Base-by-base conservation (phyloP, 352 stramenopile genomes). In the Globisporangium takayamanum region DNA sequence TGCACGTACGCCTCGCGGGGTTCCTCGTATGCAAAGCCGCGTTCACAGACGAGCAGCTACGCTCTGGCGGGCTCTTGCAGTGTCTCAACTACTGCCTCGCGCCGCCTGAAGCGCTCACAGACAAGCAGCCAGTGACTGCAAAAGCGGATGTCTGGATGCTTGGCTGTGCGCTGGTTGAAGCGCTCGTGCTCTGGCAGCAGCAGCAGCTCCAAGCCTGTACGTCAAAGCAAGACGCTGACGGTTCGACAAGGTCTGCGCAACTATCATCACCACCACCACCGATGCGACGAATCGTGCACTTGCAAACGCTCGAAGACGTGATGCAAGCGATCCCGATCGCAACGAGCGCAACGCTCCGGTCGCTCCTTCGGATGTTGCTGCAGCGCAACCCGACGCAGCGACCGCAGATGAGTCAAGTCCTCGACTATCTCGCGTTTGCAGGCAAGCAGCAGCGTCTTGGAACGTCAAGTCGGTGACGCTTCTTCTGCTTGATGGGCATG, bases 91-190 rank as follows among this genome's bases (percentile, higher is more conserved):
- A 70, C 20, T 54, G 57, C 8, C 74, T 75, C 41, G 63, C 66
- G 4, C 78, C 78, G 12, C 80, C 80, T 1, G 80, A 88, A 61
- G 60, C 59, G 3, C 51, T 63, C 28, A 72, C 73, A 1, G 57
- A 69, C 16, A 37, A 55, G 0, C 42, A 49, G 14, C 60, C 55
- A 0, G 52, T 87, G 18, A 76, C 73, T 1, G 49, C 60, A 1
- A 90, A 90, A 71, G 53, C 67, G 0, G 78, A 90, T 22, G 66
- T 63, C 0, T 90, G 78, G 78, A 88, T 89, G 80, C 57, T 90
- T 2, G 80, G 80, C 0, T 87, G 78, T 49, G 66, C 70, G 2
- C 46, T 90, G 0, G 87, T 67, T 11, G 74, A 87, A 20, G 71
- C 75, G 37, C 58, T 90, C 10, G 65, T 81, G 60, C 65, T 82